Base-by-base conservation (phyloP, 495 filamentous ascomycete genomes). In the Ramalina peruviana region DNA sequence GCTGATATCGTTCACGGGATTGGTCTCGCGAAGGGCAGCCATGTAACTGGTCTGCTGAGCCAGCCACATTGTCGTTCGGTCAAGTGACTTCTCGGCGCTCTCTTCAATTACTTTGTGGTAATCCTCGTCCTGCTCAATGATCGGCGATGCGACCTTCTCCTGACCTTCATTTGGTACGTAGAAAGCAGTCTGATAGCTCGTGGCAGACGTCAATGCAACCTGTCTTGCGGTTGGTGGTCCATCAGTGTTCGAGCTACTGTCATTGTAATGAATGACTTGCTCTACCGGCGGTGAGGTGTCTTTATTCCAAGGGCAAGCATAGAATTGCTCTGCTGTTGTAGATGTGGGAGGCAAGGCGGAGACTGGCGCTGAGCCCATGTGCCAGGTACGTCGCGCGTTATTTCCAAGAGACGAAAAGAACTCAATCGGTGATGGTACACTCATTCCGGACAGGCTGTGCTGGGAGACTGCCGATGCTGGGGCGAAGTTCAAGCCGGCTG, bases 351-450 rank as follows among this genome's bases (percentile, higher is more conserved):
- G 76, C n/a, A 72, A 66, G 20, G 61, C 65, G 10, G 50, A 57
- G 40, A 55, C 62, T 12, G 73, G 72, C 36, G 70, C 58, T 3
- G 71, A 70, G 16, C 48, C 48, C 12, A 46, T 51, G 26, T 53
- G 19, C 88, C 88, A 96, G 4, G 88, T 92, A 58, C 83, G 79
- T 46, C 87, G 75, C 27, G 80, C 78, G 43, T 78, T 73, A 1
- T 76, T 71, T 15, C 75, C 82, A 16, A 96, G 72, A 0, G 84
- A 86, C 17, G 86, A 82, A 62, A 96, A 96, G 71, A 96, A 94
- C 0, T 85, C 86, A 23, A 86, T 85, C 0, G 88, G 88, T 1
- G 88, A 94, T 3, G 88, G 88, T 43, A 96, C 87, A 46, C 86
- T 80, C 49, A 94, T 68, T 63, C 73, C 70, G 52, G 79, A 82